Base-by-base conservation (phyloP, 805 yeast species). In the Tetrapisispora pingtungensis region DNA sequence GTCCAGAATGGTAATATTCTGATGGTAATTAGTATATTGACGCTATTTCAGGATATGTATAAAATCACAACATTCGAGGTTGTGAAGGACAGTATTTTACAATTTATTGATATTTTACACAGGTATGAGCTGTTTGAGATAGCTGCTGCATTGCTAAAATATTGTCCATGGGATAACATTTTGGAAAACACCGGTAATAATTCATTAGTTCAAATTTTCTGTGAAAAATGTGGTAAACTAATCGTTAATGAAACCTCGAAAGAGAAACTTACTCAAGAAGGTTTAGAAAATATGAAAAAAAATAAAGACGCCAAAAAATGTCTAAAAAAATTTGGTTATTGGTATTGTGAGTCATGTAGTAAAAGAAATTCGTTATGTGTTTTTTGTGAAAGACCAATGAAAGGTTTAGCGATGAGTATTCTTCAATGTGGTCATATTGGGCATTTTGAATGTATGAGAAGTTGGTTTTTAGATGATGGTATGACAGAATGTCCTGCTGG, bases 391-490 rank as follows among this genome's bases (percentile, higher is more conserved):
- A 82, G 75, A 56, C 86, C 95, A 0, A 70, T 89, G 54, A 77
- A 75, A 51, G 94, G 94, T 0, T 68, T 84, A 45, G 72, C 80
- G 14, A 74, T 84, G 14, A 73, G 67, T 48, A 65, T 69, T 48
- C 59, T 83, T 41, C 73, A 68, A 22, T 90, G 97, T 67, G 97
- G 96, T 0, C 97, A 90, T 62, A 71, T 79, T 45, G 88, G 90
- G 1, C 97, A 90, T 64, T 78, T 78, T 56, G 80, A 79, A 3
- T 90, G 97, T 67, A 67, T 87, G 55, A 71, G 72, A 47, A 71
- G 74, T 32, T 90, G 97, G 97, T 80, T 84, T 55, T 59, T 80
- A 18, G 78, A 73, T 1, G 80, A 75, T 33, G 69, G 67, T 14
- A 79, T 81, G 69, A 56, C 64, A 3, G 85, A 77, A 45, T 89